Evolutionary conservation across 2,329 filamentous ascomycete genomes (phyloP), one percentile per base, ranked within the genome.

Genomic region (Fusarium transvaalense): DNA sequence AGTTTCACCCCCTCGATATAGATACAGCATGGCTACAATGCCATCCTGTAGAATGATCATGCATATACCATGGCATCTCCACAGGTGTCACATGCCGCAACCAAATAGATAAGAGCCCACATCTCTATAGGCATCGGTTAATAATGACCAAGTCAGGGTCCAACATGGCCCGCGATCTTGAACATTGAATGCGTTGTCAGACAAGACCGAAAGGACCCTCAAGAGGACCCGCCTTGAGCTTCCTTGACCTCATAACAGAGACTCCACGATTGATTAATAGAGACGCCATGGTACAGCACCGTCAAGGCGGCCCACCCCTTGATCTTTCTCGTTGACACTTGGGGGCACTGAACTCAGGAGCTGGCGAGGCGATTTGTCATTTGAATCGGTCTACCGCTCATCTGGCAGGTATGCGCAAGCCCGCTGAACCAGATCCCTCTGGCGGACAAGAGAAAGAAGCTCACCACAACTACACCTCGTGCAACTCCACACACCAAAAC

Each of bases 361-460:
- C 14, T 50, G 55, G 32, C 50, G 55, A 48, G 56, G 38, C 17
- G 38, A 46, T 39, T 51, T 9, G 13, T 41, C 17, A 31, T 46
- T 23, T 31, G 29, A n/a, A 27, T 19, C 27, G 38, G n/a, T 12
- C 52, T 34, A 25, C 41, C 34, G n/a, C 29, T 37, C 47, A 19
- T 23, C 31, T 15, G 42, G 35, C 31, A 50, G 29, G 46, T 37
- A 53, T 39, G 21, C 15, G 31, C 21, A 55, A 54, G 34, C 10
- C 27, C 58, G 52, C 46, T 25, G 42, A 61, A 51, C 47, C 19
- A 59, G 47, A 61, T 61, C 55, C 54, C 34, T 42, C 25, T 2
- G 35, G 51, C 32, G 48, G 48, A 42, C 41, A 50, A 51, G 42
- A 53, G 35, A 47, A 65, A 73, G 63, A 70, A 70, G 61, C 56